Evolutionary conservation across 2,329 filamentous ascomycete species (phyloP).

Genomic region (Zymoseptoria ardabiliae): DNA sequence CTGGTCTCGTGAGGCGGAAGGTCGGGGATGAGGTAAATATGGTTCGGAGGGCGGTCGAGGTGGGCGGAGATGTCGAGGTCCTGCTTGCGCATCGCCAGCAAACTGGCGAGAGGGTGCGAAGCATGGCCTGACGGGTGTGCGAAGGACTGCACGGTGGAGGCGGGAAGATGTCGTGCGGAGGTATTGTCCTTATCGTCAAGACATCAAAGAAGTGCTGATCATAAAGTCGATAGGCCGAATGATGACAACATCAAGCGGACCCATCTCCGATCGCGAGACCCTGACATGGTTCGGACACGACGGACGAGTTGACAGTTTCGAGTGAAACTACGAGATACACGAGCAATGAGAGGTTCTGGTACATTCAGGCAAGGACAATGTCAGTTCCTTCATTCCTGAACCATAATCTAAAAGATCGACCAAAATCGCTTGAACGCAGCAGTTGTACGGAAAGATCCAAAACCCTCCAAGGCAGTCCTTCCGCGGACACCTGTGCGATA

Average conservation of each 20-base stretch:
- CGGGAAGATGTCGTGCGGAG: neutral
- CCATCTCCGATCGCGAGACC: neutral
- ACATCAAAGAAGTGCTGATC: neutral
- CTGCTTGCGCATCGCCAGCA: conserved; percentile 27
- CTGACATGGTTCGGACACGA: neutral
- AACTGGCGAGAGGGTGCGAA: conserved; percentile 20
- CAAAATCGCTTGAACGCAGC: neutral
- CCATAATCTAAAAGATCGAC: neutral
- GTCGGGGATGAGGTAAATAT: conserved; percentile 7
- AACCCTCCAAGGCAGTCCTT: neutral
- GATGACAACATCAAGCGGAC: neutral
- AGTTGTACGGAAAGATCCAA: neutral
- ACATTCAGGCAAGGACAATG: too few species aligned
- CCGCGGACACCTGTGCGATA: neutral
- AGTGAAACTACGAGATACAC: too few species aligned
- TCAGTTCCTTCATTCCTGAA: neutral
- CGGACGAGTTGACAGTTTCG: neutral
- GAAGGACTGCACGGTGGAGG: neutral
- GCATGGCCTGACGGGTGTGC: conserved; percentile 8
- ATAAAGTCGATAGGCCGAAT: neutral
- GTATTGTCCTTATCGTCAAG: neutral
- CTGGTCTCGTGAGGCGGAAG: neutral
- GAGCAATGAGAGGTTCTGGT: neutral
- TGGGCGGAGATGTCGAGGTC: conserved; percentile 20
- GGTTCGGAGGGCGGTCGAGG: conserved; percentile 9